phyloP scores from a whole-genome alignment of 2,329 filamentous ascomycete species.

The Exophiala viscosa region DNA sequence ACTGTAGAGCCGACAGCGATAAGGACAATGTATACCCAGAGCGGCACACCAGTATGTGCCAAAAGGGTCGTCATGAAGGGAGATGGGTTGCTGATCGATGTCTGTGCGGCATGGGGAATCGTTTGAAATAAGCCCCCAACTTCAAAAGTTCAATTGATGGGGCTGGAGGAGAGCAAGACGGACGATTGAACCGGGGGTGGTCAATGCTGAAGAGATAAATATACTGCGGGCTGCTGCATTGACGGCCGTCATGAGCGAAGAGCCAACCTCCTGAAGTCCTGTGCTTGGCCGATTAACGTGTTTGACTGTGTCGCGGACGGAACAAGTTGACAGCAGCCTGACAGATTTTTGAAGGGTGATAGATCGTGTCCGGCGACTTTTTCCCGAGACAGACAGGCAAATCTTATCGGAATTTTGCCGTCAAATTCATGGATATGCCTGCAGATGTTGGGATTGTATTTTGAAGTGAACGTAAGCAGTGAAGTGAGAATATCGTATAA shows the following conservation, averaged over 20 bases:
- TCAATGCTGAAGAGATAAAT: slow-evolving; percentile 13
- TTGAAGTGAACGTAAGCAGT: slow-evolving; percentile 1
- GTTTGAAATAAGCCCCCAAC: too few relatives aligned
- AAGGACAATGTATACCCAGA: slow-evolving; percentile 28
- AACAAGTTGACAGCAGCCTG: slow-evolving; percentile 5
- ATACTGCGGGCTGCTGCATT: background rate
- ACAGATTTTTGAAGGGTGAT: background rate
- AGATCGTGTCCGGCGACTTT: background rate
- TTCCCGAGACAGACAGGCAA: background rate
- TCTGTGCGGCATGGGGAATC: slow-evolving; percentile 9
- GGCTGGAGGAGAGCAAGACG: background rate
- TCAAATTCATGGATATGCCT: slow-evolving; percentile 1
- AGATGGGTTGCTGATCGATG: background rate
- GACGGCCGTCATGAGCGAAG: background rate
- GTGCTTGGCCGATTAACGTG: background rate
- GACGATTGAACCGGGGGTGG: background rate
- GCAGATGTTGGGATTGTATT: slow-evolving; percentile 1
- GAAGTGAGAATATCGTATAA: slow-evolving; percentile 1
- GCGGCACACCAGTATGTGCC: slow-evolving; percentile 23
- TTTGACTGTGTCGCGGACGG: too few relatives aligned
- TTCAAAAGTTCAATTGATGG: too few relatives aligned
- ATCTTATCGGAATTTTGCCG: background rate
- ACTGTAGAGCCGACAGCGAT: slow-evolving; percentile 25
- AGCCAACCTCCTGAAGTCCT: background rate
- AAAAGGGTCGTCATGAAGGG: slow-evolving; percentile 27